Conservation (phyloP, 495 filamentous ascomycete genomes). For the Xylaria intraflava region DNA sequence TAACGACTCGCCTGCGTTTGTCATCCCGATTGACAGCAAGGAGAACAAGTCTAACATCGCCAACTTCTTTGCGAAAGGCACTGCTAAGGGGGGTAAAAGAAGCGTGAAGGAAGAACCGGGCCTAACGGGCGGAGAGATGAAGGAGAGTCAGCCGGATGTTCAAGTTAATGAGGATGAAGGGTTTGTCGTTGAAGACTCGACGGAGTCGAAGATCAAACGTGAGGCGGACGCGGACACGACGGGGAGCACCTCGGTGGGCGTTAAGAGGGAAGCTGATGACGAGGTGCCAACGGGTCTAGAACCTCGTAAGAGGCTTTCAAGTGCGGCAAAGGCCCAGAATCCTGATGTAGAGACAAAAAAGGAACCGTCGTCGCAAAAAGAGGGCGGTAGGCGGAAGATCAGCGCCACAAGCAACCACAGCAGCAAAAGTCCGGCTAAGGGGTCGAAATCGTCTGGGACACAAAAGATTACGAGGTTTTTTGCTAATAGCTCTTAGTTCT, state of each 20-base stretch:
- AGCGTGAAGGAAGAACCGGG: background rate
- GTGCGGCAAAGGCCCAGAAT: conserved; percentile 18
- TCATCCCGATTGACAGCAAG: conserved; percentile 71
- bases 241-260: conserved; percentile 23
- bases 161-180: conserved; percentile 23
- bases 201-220: background rate
- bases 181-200: conserved; percentile 17
- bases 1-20: conserved; percentile 78
- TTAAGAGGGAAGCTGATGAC: conserved; percentile 53
- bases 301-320: conserved; percentile 41
- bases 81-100: conserved; percentile 11
- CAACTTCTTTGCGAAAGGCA: conserved; percentile 71
- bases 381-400: conserved; percentile 14
- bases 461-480: conserved; percentile 87
- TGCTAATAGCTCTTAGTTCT: conserved; percentile 48
- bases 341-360: conserved; percentile 9
- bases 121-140: background rate
- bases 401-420: conserved; percentile 31
- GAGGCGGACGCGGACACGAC: conserved; percentile 11
- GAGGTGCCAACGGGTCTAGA: conserved; percentile 25
- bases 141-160: conserved; percentile 19
- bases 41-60: conserved; percentile 89
- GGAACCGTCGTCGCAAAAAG: background rate
- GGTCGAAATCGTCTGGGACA: conserved; percentile 45
- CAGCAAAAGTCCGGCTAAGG: conserved; percentile 38